phyloP scores from a whole-genome alignment of 345 rosid genomes.

The Lumnitzera littorea region DNA sequence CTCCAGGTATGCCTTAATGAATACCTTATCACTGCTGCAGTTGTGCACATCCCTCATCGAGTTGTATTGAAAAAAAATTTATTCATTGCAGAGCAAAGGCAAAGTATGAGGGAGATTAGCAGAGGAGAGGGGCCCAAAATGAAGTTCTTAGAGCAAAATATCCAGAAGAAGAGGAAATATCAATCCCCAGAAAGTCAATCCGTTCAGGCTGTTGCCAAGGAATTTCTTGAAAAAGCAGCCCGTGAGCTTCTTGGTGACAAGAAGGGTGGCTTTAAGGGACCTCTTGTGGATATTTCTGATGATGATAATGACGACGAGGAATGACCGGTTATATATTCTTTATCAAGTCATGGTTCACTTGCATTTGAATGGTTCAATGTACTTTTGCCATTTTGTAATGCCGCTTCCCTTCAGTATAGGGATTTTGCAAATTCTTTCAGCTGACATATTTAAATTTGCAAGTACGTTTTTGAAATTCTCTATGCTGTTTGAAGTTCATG shows the following conservation, averaged over 20 bases:
- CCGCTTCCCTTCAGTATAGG: no score
- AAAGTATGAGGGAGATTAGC: slow-evolving; percentile 55
- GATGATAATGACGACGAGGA: slow-evolving; percentile 24
- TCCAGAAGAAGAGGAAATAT: slow-evolving; percentile 70
- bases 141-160: slow-evolving; percentile 29
- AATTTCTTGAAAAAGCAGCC: slow-evolving; percentile 88
- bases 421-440: no score
- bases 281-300: slow-evolving; percentile 42
- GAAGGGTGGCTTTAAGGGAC: slow-evolving; percentile 59
- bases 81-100: slow-evolving; percentile 56
- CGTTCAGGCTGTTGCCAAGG: slow-evolving; percentile 71
- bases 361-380: no score
- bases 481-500: no score
- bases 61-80: slow-evolving; percentile 5
- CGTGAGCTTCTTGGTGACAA: slow-evolving; percentile 62
- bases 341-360: no score
- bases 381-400: no score
- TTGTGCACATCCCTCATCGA: background rate
- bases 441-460: no score
- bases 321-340: background rate
- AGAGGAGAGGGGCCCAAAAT: slow-evolving; percentile 53
- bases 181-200: slow-evolving; percentile 48
- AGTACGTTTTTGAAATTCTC: no score
- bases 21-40: background rate
- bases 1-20: slow-evolving; percentile 43